Conservation (phyloP, 2,329 filamentous ascomycete species). For the Penicillium sp. region DNA sequence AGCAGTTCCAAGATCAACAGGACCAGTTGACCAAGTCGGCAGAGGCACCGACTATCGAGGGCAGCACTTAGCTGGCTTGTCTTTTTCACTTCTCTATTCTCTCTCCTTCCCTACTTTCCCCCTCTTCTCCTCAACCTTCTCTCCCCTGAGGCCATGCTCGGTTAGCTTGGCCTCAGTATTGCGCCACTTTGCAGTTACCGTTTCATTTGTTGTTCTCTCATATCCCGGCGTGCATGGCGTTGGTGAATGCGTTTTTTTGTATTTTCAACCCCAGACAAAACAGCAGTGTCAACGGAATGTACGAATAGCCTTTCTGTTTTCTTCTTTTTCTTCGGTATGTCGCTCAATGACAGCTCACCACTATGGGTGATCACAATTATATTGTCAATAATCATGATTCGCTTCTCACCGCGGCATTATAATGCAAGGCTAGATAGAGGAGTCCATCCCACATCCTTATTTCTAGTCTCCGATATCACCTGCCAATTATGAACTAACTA, state of each 20-base stretch:
- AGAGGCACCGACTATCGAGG: slow-evolving; percentile 7
- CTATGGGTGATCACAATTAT: neutral
- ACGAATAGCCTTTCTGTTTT: slow-evolving; percentile 14
- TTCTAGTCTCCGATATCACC: too few species aligned
- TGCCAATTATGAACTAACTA: too few species aligned
- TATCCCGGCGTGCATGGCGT: slow-evolving; percentile 6
- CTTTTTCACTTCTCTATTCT: neutral
- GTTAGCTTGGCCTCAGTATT: neutral
- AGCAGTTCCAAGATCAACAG: slow-evolving; percentile 17
- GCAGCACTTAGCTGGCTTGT: slow-evolving; percentile 5
- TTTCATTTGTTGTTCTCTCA: neutral
- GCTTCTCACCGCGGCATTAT: neutral
- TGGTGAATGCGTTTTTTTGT: slow-evolving; percentile 1
- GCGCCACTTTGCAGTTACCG: neutral
- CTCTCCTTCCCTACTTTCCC: neutral
- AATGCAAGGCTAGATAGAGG: neutral
- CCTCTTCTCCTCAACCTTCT: neutral
- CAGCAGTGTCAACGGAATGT: slow-evolving; percentile 11
- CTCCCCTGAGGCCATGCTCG: neutral
- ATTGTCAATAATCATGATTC: slow-evolving; percentile 12
- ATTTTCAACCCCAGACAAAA: neutral
- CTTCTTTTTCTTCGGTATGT: slow-evolving; percentile 1
- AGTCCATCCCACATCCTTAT: neutral
- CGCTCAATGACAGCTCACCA: neutral
- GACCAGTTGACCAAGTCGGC: slow-evolving; percentile 13